A percentile compares a stretch with the other conserved stretches of the same genome.
These are phyloP conservation scores for Sarocladiaceae sp. DNA, from an alignment of 2,329 filamentous ascomycete genomes.

Conservation along the genomic window DNA sequence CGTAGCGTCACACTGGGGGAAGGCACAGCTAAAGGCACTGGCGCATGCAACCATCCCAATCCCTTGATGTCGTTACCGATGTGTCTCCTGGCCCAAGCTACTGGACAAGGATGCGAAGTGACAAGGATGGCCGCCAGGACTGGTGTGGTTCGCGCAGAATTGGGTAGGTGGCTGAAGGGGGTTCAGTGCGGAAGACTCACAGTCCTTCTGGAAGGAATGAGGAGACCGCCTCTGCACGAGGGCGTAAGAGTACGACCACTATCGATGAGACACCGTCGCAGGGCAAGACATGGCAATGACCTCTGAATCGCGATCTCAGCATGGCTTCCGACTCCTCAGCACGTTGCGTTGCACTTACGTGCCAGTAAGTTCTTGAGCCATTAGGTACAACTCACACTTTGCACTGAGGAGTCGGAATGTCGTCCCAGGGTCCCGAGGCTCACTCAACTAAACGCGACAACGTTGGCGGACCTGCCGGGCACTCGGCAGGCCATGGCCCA, in stretches of 20 bases:
- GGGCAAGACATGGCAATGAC: conserved; percentile 2
- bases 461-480: conserved; percentile 5
- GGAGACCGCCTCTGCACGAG: neutral
- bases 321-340: neutral
- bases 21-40: neutral
- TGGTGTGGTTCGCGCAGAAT: conserved; percentile 1
- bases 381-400: too few relatives aligned
- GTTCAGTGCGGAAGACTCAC: conserved; percentile 1
- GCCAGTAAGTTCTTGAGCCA: neutral
- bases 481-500: conserved; percentile 1
- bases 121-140: neutral
- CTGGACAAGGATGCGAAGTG: neutral
- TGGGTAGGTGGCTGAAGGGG: conserved; percentile 2
- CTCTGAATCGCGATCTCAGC: neutral
- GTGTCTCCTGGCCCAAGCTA: neutral
- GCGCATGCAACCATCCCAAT: conserved; percentile 2
- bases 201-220: conserved; percentile 10
- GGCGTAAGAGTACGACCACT: neutral
- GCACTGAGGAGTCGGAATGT: neutral
- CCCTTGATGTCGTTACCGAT: neutral
- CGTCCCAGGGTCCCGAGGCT: conserved; percentile 6
- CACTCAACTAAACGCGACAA: conserved; percentile 7
- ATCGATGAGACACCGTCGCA: conserved; percentile 8
- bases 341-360: neutral
- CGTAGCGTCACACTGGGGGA: conserved; percentile 5